Conservation (phyloP, 306 rosid genomes). For the Hippophae tibetana region DNA sequence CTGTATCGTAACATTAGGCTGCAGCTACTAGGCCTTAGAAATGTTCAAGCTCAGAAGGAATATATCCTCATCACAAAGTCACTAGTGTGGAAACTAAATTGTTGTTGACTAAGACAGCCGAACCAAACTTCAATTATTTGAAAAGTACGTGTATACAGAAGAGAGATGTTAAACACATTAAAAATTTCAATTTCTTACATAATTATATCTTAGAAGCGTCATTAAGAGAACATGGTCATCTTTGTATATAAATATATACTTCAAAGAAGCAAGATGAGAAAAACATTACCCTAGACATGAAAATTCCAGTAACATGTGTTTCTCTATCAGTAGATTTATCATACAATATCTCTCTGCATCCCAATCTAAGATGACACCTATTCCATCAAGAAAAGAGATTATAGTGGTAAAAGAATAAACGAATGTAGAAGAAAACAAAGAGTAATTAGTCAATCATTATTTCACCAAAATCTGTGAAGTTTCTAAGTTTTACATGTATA, state of each 20-base stretch:
- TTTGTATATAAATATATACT: too few relatives aligned
- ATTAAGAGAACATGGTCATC: too few relatives aligned
- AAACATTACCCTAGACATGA: conserved; percentile 64
- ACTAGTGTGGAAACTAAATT: too few relatives aligned
- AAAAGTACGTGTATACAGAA: too few relatives aligned
- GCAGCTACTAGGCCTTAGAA: not conserved
- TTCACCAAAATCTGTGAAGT: conserved; percentile 9
- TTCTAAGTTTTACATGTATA: conserved; percentile 7
- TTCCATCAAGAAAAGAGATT: conserved; percentile 25
- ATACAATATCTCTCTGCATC: conserved; percentile 80
- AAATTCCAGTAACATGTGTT: conserved; percentile 57
- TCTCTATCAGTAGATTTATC: conserved; percentile 65
- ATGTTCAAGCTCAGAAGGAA: not conserved
- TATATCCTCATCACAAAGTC: too few relatives aligned
- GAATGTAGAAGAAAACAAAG: not conserved
- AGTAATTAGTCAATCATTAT: not conserved
- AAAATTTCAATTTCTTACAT: too few relatives aligned
- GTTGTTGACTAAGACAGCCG: too few relatives aligned
- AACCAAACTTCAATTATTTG: too few relatives aligned
- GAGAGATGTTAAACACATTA: too few relatives aligned
- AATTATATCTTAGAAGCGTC: too few relatives aligned
- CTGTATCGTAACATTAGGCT: not conserved
- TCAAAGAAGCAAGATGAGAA: not conserved
- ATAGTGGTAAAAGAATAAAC: conserved; percentile 16
- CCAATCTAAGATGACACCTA: conserved; percentile 99